Conservation (phyloP, 768 basidiomycete species). For the Psilocybe subaeruginosa region DNA sequence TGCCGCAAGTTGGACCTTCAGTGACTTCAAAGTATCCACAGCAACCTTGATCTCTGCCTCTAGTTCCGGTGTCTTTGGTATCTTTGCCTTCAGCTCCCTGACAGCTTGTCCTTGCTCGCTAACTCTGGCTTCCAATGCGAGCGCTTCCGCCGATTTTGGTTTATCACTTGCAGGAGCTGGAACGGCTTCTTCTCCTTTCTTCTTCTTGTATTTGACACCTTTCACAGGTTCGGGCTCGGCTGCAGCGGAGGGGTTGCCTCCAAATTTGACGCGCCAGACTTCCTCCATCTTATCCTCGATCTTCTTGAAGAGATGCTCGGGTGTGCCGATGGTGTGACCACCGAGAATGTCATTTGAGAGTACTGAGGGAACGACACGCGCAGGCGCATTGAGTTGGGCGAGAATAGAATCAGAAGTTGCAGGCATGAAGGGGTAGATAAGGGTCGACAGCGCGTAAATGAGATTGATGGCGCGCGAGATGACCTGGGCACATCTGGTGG, state of each 20-base stretch:
- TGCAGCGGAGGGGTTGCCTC: slow-evolving; percentile 53
- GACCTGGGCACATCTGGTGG: slow-evolving; percentile 87
- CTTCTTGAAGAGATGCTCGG: slow-evolving; percentile 90
- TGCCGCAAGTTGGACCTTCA: slow-evolving; percentile 61
- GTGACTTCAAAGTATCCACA: slow-evolving; percentile 62
- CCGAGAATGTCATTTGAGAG: slow-evolving; percentile 83
- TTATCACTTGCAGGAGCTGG: slow-evolving; percentile 44
- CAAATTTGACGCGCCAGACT: slow-evolving; percentile 79
- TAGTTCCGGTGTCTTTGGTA: slow-evolving; percentile 58
- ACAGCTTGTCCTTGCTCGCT: slow-evolving; percentile 77
- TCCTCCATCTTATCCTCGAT: slow-evolving; percentile 92
- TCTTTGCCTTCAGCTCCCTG: slow-evolving; percentile 67
- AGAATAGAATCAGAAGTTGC: slow-evolving; percentile 82
- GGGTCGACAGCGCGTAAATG: slow-evolving; percentile 85
- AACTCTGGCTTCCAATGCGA: slow-evolving; percentile 75
- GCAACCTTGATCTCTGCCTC: slow-evolving; percentile 64
- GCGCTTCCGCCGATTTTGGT: slow-evolving; percentile 73
- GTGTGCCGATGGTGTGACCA: slow-evolving; percentile 83
- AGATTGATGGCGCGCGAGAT: slow-evolving; percentile 89
- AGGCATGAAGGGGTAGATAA: slow-evolving; percentile 97
- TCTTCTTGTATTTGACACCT: slow-evolving; percentile 55
- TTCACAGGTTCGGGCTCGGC: slow-evolving; percentile 43
- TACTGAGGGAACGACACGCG: slow-evolving; percentile 73
- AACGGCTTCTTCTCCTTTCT: slow-evolving; percentile 53
- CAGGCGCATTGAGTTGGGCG: slow-evolving; percentile 86